Base-by-base conservation (phyloP, 2,329 filamentous ascomycete genomes). In the Aspergillus versicolor region DNA sequence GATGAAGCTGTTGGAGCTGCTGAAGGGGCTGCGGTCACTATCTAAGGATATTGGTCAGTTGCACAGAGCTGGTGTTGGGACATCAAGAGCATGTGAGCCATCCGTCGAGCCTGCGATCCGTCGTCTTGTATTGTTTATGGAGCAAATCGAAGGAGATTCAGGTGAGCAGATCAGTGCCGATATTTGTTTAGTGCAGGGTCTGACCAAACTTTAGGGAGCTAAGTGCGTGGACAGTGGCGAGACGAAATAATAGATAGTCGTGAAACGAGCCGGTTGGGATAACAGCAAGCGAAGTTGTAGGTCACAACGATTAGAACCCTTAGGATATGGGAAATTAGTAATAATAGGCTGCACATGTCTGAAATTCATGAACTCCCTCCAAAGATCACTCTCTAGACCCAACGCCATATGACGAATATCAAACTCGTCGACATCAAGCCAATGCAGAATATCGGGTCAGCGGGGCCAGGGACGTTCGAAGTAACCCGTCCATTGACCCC, bases 401-500 rank as follows among this genome's bases (percentile, higher is more conserved):
- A n/a, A 1, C n/a, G 0, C 30, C 2, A 44, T n/a, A 38, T 43
- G 38, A 6, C 5, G 12, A 12, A 52, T 43, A 7, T n/a, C 30
- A 11, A 48, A 32, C 4, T 13, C 15, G 17, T 50, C 37, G 13
- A 11, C 34, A 8, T 37, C 15, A n/a, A n/a, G 12, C 13, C 1
- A 37, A n/a, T 12, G 38, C 40, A 21, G 15, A 13, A 21, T 22
- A 32, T 15, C n/a, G 21, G 17, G 17, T 41, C 47, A 61, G 9
- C 45, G 52, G 30, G 66, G 58, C 65, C 66, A 68, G 0, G 63
- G 60, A 11, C 64, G 66, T 54, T 72, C 67, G 56, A 66, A 72
- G 19, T 54, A 51, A 4, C 69, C 71, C 21, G 65, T 58, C 71
- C 71, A 74, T 52, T 71, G 65, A 1, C 63, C 69, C 70, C 68